phyloP scores from a whole-genome alignment of 805 yeast genomes.

The Yarrowia yakushimensis region DNA sequence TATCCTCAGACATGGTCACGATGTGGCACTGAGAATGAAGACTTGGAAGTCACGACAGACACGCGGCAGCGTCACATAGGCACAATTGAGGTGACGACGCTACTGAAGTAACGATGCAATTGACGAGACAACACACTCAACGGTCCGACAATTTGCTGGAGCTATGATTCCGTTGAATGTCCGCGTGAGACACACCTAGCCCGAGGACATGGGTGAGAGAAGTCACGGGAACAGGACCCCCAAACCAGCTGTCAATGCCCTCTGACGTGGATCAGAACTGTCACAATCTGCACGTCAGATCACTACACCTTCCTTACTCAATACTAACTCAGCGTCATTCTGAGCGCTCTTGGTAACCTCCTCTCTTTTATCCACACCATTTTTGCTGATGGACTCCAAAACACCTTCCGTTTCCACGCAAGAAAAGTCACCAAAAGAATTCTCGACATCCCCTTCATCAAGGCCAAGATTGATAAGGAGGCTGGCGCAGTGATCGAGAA shows the following conservation, averaged over 20 bases:
- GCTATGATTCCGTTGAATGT: too few species aligned
- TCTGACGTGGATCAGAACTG: neutral
- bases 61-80: too few species aligned
- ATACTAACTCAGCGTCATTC: constrained; percentile 12
- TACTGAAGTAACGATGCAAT: too few species aligned
- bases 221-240: too few species aligned
- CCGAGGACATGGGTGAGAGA: too few species aligned
- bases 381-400: neutral
- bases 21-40: neutral
- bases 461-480: constrained; percentile 57
- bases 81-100: too few species aligned
- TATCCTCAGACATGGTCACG: neutral
- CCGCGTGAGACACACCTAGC: too few species aligned
- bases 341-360: neutral
- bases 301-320: neutral
- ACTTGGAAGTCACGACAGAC: too few species aligned
- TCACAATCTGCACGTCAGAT: neutral
- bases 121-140: neutral
- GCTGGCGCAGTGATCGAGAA: constrained; percentile 46
- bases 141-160: neutral
- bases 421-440: neutral
- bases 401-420: neutral
- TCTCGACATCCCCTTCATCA: constrained; percentile 49
- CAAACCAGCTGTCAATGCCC: too few species aligned
- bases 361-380: neutral